Evolutionary conservation across 2,329 filamentous ascomycete genomes (phyloP), one percentile per base, ranked within the genome.

Genomic region (Elsinoe perseae): DNA sequence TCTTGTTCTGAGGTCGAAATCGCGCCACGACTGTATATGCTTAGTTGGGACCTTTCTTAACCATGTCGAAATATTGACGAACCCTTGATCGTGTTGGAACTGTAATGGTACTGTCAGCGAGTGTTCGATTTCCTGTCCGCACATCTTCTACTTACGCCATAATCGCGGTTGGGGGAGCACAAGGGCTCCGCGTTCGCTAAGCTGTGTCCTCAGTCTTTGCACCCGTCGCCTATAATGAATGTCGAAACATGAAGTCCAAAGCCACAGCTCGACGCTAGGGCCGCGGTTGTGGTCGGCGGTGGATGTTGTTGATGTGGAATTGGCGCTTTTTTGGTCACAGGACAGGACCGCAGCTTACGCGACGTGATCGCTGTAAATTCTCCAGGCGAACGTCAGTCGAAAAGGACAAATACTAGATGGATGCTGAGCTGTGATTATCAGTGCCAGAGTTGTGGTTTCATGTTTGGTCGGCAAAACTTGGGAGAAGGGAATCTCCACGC

Each of bases 1-100:
- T 75, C 76, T 89, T 89, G 79, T 98, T 98, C 76, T 96, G 92
- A 66, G 93, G 93, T 70, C 93, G 84, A 76, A 98, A 98, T 68
- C 93, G 89, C 78, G 92, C 92, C 72, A 98, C 91, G 72, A 98
- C 93, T 88, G 62, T 81, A 69, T 83, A 82, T 65, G 76, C 75
- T 72, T 63, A 53, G 58, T 20, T 56, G 52, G 6, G 23, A 14
- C 12, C 10, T 18, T 4, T 12, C n/a, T 14, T 12, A 14, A 6
- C 3, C 10, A 4, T 36, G 9, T 36, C 32, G 18, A 28, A 6
- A 50, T 18, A n/a, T 34, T 3, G 10, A 59, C 69, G 63, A 64
- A 74, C 73, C 73, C 69, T 75, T 75, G 65, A 75, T 75, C 28
- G 70, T 71, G 64, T 75, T 75, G 63, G 66, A 73, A 65, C 71